These are phyloP conservation scores for Juglanconis oblonga DNA, from an alignment of 2,329 filamentous ascomycete genomes.

Conservation along the genomic window DNA sequence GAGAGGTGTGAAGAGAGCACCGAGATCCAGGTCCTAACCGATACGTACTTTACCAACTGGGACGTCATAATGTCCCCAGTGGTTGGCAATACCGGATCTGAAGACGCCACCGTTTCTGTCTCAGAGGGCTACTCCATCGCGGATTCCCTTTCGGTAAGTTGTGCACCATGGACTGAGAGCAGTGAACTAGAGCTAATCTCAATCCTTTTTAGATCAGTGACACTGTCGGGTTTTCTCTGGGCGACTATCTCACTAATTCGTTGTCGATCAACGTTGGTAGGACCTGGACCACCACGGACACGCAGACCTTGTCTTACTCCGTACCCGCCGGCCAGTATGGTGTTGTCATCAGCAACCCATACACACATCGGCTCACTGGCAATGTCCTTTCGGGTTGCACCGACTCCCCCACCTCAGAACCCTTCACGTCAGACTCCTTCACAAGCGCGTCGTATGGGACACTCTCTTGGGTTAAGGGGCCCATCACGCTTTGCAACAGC, in stretches of 20 bases:
- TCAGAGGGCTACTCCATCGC: slow-evolving; percentile 31
- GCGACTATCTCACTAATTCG: slow-evolving; percentile 24
- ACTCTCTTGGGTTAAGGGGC: slow-evolving; percentile 38
- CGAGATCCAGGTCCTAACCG: slow-evolving; percentile 24
- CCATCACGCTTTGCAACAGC: slow-evolving; percentile 35
- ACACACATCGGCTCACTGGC: slow-evolving; percentile 31
- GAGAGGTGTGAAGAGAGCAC: slow-evolving; percentile 21
- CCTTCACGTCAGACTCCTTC: slow-evolving; percentile 35
- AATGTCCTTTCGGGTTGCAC: slow-evolving; percentile 33
- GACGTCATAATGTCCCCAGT: slow-evolving; percentile 36
- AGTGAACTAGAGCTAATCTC: background rate
- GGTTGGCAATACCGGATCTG: slow-evolving; percentile 26
- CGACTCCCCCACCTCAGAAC: slow-evolving; percentile 24
- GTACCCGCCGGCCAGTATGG: slow-evolving; percentile 36
- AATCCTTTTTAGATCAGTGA: background rate
- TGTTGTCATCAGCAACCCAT: slow-evolving; percentile 36
- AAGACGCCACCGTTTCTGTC: slow-evolving; percentile 28
- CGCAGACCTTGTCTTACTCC: slow-evolving; percentile 28
- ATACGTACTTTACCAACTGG: slow-evolving; percentile 35
- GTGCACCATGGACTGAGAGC: background rate
- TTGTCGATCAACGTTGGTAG: slow-evolving; percentile 22
- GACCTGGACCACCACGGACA: slow-evolving; percentile 31
- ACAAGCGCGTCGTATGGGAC: slow-evolving; percentile 28
- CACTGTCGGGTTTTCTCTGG: background rate
- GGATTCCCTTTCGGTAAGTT: slow-evolving; percentile 29